Evolutionary conservation across 2,329 filamentous ascomycete species (phyloP).

Genomic region (Clarireedia sp.): DNA sequence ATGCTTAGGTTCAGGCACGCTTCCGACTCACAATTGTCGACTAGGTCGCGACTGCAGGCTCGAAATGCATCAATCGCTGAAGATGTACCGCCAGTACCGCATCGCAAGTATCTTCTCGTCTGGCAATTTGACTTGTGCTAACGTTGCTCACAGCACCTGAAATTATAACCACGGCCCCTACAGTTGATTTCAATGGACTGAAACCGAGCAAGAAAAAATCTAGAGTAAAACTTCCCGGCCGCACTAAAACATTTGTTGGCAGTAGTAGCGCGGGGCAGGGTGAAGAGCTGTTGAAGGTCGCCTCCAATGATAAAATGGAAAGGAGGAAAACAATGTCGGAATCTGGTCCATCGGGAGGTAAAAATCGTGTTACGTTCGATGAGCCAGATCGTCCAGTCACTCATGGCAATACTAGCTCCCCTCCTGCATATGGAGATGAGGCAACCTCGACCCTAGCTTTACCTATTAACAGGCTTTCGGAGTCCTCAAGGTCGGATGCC

Average conservation of each 20-base stretch:
- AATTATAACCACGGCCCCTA: conserved; percentile 91
- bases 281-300: conserved; percentile 14
- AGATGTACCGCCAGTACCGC: conserved; percentile 47
- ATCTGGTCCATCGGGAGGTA: conserved; percentile 26
- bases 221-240: conserved; percentile 45
- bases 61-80: conserved; percentile 32
- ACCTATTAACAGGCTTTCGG: conserved; percentile 60
- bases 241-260: conserved; percentile 30
- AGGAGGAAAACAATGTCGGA: conserved; percentile 35
- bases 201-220: conserved; percentile 48
- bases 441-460: conserved; percentile 53
- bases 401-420: conserved; percentile 31
- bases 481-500: conserved; percentile 84
- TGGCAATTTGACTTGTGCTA: not conserved
- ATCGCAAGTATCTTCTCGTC: conserved; percentile 38
- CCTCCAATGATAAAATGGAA: conserved; percentile 32
- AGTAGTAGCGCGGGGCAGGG: conserved; percentile 5
- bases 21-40: conserved; percentile 81
- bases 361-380: conserved; percentile 50
- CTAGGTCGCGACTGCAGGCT: conserved; percentile 62
- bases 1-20: conserved; percentile 84
- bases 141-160: conserved; percentile 43
- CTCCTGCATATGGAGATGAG: conserved; percentile 55
- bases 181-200: conserved; percentile 48
- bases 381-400: conserved; percentile 46